These are phyloP conservation scores for Knoxia roxburghii DNA, from an alignment of 257 asterid species.

Conservation along the genomic window DNA sequence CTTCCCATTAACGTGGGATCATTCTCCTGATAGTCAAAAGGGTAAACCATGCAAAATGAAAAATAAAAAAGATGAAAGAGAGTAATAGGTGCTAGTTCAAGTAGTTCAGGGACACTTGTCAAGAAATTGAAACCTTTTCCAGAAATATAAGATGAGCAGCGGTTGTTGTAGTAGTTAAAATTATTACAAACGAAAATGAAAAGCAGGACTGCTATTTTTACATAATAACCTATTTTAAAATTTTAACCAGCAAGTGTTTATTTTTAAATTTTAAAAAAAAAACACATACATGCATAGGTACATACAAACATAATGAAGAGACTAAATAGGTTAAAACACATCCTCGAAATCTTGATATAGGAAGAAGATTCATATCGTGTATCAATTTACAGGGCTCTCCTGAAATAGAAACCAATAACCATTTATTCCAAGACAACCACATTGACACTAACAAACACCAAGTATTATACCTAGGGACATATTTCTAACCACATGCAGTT, in stretches of 20 bases:
- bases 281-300: no score
- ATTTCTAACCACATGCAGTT: neutral
- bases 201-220: neutral
- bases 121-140: neutral
- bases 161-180: neutral
- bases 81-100: slow-evolving; percentile 5
- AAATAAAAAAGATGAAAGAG: slow-evolving; percentile 3
- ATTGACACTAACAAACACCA: neutral
- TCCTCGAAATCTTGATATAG: neutral
- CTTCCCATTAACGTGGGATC: slow-evolving; percentile 97
- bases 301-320: no score
- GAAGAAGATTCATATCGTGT: no score
- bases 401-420: neutral
- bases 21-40: slow-evolving; percentile 64
- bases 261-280: no score
- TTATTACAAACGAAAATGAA: neutral
- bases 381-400: neutral
- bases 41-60: slow-evolving; percentile 4
- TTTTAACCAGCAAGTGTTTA: neutral
- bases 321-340: neutral
- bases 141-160: neutral
- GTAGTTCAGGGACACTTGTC: neutral
- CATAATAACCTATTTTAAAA: neutral
- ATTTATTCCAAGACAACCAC: neutral
- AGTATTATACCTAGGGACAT: neutral